Evolutionary conservation across 805 yeast genomes (phyloP), one percentile per base, ranked within the genome.

Genomic region (Starmerella asiatica): DNA sequence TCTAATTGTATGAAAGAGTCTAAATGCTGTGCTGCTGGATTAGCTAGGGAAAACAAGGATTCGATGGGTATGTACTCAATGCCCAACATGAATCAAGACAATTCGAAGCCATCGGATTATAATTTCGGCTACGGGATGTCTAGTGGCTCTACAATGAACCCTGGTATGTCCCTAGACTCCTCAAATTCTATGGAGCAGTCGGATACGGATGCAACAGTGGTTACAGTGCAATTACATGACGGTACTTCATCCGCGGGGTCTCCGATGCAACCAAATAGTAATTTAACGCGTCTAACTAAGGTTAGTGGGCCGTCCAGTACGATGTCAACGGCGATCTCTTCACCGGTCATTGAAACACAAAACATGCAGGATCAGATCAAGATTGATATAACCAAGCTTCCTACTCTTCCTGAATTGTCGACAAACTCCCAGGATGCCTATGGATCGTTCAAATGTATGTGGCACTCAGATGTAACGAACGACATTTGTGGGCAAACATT

Each of bases 401-500:
- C 50, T 21, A 26, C 24, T 14, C 35, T 42, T n/a, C 26, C 18
- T 24, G 16, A 36, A 15, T 11, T 7, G 26, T 23, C 26, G 7
- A n/a, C n/a, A n/a, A 23, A 11, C 11, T 23, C 26, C 11, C 9
- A 23, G 26, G 11, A 23, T 23, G 11, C 3, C 28, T 8, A 6
- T 17, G 35, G 15, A 9, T 5, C 8, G 16, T 39, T 44, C 32
- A 29, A 37, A n/a, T 46, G 50, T 33, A 33, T 36, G 46, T 46
- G 50, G 50, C 21, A 32, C 28, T 15, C 21, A n/a, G 12, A 4
- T 27, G 30, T 40, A 21, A 23, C 9, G 7, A 60, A 61, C 9
- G 43, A 41, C 9, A 42, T 60, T 3, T 91, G 97, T 56, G 62
- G 61, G 29, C 44, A 51, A 33, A 45, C 45, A 2, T 85, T 82